Conservation (phyloP, 495 filamentous ascomycete species). For the Xylaria nigripes region DNA sequence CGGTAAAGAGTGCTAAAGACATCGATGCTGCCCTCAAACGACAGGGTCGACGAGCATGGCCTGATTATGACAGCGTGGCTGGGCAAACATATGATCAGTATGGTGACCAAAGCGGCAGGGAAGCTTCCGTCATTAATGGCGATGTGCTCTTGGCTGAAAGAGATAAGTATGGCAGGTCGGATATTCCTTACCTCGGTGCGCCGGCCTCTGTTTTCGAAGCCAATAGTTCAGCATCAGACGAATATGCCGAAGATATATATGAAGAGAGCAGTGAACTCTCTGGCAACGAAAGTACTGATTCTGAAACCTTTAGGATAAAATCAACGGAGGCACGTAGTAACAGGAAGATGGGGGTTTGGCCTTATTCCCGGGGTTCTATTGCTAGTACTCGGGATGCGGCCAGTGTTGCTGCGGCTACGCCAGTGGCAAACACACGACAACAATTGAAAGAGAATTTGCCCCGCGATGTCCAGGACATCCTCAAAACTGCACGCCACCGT, state of each 20-base stretch:
- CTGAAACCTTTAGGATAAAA: not conserved
- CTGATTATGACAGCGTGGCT: not conserved
- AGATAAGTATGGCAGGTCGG: not conserved
- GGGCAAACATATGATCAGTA: not conserved
- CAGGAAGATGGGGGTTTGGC: constrained; percentile 17
- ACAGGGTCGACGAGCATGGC: not conserved
- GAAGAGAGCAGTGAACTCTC: not conserved
- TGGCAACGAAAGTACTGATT: not conserved
- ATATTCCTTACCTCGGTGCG: not conserved
- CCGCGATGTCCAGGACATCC: constrained; percentile 27
- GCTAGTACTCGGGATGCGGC: constrained; percentile 22
- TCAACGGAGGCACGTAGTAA: constrained; percentile 7
- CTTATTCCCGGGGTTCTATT: constrained; percentile 10
- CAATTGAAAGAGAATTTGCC: constrained; percentile 29
- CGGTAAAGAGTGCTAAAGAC: constrained; percentile 9
- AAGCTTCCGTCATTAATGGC: not conserved
- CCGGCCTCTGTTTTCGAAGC: constrained; percentile 1
- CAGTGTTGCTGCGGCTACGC: constrained; percentile 26
- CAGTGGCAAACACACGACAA: constrained; percentile 25
- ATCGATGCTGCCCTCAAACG: constrained; percentile 10
- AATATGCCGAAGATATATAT: constrained; percentile 12
- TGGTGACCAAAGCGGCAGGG: not conserved
- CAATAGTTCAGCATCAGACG: constrained; percentile 12
- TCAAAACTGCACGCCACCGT: constrained; percentile 9
- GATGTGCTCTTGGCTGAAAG: not conserved